phyloP scores from a whole-genome alignment of 140 eudicot species.

The Senecio squalidus region DNA sequence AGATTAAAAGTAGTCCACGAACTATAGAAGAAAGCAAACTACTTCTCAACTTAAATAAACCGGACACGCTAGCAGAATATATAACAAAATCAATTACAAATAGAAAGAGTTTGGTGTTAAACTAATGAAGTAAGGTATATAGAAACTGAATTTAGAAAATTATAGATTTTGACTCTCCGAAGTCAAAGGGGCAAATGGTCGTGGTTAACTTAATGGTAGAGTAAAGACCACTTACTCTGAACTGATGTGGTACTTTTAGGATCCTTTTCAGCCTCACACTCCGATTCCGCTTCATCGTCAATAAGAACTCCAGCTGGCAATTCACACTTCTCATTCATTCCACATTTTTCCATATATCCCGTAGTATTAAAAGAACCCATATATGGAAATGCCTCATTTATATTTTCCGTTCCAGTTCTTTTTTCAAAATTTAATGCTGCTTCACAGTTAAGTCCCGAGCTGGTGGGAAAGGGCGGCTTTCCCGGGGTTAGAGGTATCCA shows the following conservation, averaged over 20 bases:
- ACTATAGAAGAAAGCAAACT: not conserved
- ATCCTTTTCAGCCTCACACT: constrained; percentile 18
- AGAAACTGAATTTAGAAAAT: not conserved
- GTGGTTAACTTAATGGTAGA: not conserved
- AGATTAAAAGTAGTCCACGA: too few species aligned
- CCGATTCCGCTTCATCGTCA: constrained; percentile 9
- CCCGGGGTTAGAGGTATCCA: constrained; percentile 35
- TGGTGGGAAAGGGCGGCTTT: constrained; percentile 16
- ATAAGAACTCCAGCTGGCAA: constrained; percentile 6
- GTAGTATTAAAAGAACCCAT: not conserved
- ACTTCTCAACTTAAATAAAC: not conserved
- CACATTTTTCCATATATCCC: not conserved
- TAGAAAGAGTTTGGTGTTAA: not conserved
- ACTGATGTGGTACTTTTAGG: not conserved
- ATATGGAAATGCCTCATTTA: not conserved
- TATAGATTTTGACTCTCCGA: not conserved
- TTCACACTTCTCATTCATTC: constrained; percentile 1
- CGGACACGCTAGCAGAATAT: not conserved
- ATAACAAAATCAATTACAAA: too few species aligned
- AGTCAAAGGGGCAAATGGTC: constrained; percentile 7
- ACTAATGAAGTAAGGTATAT: not conserved
- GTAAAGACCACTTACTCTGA: constrained; percentile 22
- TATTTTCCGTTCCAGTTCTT: constrained; percentile 2
- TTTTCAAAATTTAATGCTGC: not conserved
- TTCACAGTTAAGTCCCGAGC: not conserved